Evolutionary conservation across 1,284 basidiomycete genomes (phyloP).

Genomic region (Ustilago xerochloae): DNA sequence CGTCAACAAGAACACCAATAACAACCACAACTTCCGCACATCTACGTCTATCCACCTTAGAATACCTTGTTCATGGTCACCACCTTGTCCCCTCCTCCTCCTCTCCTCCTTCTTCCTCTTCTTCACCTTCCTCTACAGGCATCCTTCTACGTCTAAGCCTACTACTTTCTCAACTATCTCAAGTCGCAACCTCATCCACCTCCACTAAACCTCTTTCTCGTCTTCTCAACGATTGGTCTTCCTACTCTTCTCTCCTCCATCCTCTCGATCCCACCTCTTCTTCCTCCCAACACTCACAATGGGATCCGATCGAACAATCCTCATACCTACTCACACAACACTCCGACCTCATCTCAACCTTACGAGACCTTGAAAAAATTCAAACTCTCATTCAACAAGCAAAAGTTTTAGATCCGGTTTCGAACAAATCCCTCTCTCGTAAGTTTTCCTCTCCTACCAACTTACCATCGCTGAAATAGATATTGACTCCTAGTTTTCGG

Average conservation of each 20-base stretch:
- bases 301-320: constrained; percentile 14
- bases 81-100: background rate
- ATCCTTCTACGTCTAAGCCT: background rate
- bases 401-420: constrained; percentile 2
- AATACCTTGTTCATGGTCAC: constrained; percentile 7
- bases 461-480: background rate
- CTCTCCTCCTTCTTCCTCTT: background rate
- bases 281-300: background rate
- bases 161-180: background rate
- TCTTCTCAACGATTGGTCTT: constrained; percentile 8
- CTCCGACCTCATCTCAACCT: background rate
- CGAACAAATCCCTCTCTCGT: background rate
- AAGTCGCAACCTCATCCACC: background rate
- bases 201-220: constrained; percentile 2
- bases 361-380: background rate
- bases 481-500: background rate
- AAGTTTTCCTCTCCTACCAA: background rate
- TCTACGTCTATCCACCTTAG: background rate
- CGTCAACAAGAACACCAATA: background rate
- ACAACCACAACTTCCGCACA: background rate
- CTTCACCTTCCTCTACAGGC: background rate
- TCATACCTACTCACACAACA: constrained; percentile 7
- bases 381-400: background rate
- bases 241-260: constrained; percentile 3
- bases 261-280: background rate